These are phyloP conservation scores for Saccharomycopsis oosterbeekiorum DNA, from an alignment of 805 yeast genomes.

Conservation along the genomic window DNA sequence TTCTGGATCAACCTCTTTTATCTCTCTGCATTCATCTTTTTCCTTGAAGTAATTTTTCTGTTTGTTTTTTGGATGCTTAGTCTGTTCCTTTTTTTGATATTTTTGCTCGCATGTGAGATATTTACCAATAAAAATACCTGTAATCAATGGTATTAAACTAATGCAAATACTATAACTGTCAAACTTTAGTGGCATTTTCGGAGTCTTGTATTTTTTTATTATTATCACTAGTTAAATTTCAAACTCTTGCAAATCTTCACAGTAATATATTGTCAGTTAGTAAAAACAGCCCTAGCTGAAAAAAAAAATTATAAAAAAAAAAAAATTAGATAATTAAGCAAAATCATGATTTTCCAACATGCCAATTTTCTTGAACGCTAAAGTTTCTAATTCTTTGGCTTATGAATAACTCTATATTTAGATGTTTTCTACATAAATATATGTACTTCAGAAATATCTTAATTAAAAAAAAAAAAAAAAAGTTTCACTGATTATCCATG, in stretches of 20 bases:
- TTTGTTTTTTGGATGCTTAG: neutral
- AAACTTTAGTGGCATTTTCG: neutral
- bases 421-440: too few relatives aligned
- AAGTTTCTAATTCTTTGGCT: too few relatives aligned
- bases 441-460: too few relatives aligned
- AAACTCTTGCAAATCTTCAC: too few relatives aligned
- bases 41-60: neutral
- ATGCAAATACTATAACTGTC: neutral
- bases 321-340: neutral
- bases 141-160: conserved; percentile 3
- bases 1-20: neutral
- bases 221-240: too few relatives aligned
- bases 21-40: neutral
- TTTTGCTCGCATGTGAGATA: neutral
- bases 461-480: too few relatives aligned
- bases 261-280: too few relatives aligned
- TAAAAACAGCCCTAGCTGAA: neutral
- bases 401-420: too few relatives aligned
- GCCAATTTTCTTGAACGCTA: too few relatives aligned
- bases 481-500: too few relatives aligned
- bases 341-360: neutral
- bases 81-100: neutral
- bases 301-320: neutral
- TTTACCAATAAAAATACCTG: conserved; percentile 9
- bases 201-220: too few relatives aligned